A percentile compares a stretch with the other conserved stretches of the same genome.
Conservation (phyloP, 1,284 basidiomycete species). For the Cryptococcus sp. region DNA sequence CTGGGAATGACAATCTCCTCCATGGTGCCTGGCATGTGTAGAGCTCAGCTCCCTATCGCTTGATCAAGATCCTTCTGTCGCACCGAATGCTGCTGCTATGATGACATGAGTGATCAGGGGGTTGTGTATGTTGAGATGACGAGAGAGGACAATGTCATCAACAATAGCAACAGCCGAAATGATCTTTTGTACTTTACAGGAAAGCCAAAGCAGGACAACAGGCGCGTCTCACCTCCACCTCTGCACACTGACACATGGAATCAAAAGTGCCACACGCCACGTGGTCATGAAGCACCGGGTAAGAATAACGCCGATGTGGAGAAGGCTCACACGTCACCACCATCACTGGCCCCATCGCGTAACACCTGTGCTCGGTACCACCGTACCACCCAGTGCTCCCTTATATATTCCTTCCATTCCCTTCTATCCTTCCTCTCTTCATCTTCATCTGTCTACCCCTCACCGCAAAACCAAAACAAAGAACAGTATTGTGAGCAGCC, state of each 20-base stretch:
- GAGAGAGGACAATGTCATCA: no score
- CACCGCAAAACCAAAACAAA: conserved; percentile 14
- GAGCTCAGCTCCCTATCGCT: background rate
- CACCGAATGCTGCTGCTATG: no score
- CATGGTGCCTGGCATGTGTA: conserved; percentile 16
- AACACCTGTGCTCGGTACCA: no score
- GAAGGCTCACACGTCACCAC: no score
- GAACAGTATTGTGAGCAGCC: background rate
- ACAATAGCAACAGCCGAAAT: no score
- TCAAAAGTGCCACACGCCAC: background rate
- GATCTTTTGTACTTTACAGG: no score
- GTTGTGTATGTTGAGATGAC: no score
- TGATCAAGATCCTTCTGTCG: no score
- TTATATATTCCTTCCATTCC: background rate
- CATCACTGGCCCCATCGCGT: no score
- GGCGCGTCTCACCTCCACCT: background rate
- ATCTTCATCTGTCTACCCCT: background rate
- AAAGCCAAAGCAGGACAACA: no score
- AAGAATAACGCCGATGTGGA: background rate
- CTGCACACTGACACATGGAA: background rate
- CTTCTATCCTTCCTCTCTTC: conserved; percentile 7
- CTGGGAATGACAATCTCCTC: conserved; percentile 51
- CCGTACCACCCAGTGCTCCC: background rate
- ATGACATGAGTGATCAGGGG: no score
- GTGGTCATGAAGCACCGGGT: background rate